Evolutionary conservation across 129 eudicot species (phyloP).

Genomic region (Sambucus nigra): DNA sequence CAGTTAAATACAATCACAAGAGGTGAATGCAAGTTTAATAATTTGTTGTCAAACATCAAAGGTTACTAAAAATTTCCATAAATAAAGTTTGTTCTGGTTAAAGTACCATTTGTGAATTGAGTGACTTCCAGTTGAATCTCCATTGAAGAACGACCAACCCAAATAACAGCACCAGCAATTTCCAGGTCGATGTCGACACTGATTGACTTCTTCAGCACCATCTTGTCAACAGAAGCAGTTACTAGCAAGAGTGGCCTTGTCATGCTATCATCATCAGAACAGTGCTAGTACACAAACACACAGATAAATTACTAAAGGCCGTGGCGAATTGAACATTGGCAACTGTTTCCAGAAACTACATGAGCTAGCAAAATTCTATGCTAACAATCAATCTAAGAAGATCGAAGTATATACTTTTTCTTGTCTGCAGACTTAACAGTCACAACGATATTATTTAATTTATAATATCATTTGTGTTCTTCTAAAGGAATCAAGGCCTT

Average conservation of each 20-base stretch:
- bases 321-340: too few species aligned
- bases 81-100: not conserved
- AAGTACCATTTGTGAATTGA: slow-evolving; percentile 56
- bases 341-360: too few species aligned
- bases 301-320: too few species aligned
- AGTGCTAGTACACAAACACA: slow-evolving; percentile 48
- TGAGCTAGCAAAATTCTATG: too few species aligned
- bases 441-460: too few species aligned
- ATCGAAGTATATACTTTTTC: too few species aligned
- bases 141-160: slow-evolving; percentile 97
- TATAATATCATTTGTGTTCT: too few species aligned
- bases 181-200: slow-evolving; percentile 77
- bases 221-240: slow-evolving; percentile 96
- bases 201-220: slow-evolving; percentile 80
- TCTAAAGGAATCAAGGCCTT: too few species aligned
- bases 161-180: slow-evolving; percentile 73
- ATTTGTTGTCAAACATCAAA: too few species aligned
- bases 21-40: not conserved
- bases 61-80: slow-evolving; percentile 5
- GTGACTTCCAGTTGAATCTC: slow-evolving; percentile 88
- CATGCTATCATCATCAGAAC: slow-evolving; percentile 81
- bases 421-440: too few species aligned
- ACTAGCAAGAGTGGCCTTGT: slow-evolving; percentile 86
- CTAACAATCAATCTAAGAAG: too few species aligned
- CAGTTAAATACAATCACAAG: too few species aligned